Percentiles rank a stretch among this genome's conserved stretches.
These are phyloP conservation scores for Nannizziopsis barbatae DNA, from an alignment of 2,329 filamentous ascomycete genomes.

Conservation along the genomic window DNA sequence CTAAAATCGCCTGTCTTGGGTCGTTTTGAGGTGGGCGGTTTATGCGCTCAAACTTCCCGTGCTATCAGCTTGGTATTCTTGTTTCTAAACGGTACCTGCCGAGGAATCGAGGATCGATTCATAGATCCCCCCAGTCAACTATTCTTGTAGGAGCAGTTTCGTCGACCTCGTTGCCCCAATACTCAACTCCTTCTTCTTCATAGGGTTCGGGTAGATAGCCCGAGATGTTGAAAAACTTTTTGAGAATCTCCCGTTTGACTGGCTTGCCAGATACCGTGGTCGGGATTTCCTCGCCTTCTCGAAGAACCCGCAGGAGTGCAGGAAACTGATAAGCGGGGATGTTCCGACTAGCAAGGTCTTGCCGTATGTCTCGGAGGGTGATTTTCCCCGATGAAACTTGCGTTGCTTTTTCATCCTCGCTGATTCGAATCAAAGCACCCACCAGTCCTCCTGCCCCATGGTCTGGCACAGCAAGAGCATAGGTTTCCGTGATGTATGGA, in stretches of 20 bases:
- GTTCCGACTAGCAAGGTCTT: slow-evolving; percentile 8
- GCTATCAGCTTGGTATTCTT: too few species aligned
- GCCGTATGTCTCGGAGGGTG: slow-evolving; percentile 10
- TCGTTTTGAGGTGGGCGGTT: too few species aligned
- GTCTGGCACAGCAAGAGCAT: slow-evolving; percentile 13
- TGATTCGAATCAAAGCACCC: slow-evolving; percentile 9
- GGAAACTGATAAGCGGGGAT: slow-evolving; percentile 10
- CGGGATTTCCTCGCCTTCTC: slow-evolving; percentile 10
- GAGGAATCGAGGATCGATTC: too few species aligned
- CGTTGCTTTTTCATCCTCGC: neutral
- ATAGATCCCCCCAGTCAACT: neutral
- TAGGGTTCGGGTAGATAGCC: slow-evolving; percentile 4
- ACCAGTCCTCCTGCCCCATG: slow-evolving; percentile 4
- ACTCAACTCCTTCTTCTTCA: slow-evolving; percentile 2
- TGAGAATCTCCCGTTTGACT: slow-evolving; percentile 5
- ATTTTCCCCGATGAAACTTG: neutral
- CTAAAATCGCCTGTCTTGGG: too few species aligned
- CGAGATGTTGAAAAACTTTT: slow-evolving; percentile 7
- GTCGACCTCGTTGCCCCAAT: slow-evolving; percentile 4
- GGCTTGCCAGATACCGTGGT: slow-evolving; percentile 7
- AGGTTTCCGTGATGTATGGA: slow-evolving; percentile 16
- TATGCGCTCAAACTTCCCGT: too few species aligned
- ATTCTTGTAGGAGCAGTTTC: neutral
- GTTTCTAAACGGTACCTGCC: too few species aligned
- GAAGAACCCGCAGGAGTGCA: slow-evolving; percentile 12